Percentiles rank a stretch among this genome's conserved stretches.
phyloP scores from a whole-genome alignment of 441 rosid species.

The Bocquillonia castaneifolia region DNA sequence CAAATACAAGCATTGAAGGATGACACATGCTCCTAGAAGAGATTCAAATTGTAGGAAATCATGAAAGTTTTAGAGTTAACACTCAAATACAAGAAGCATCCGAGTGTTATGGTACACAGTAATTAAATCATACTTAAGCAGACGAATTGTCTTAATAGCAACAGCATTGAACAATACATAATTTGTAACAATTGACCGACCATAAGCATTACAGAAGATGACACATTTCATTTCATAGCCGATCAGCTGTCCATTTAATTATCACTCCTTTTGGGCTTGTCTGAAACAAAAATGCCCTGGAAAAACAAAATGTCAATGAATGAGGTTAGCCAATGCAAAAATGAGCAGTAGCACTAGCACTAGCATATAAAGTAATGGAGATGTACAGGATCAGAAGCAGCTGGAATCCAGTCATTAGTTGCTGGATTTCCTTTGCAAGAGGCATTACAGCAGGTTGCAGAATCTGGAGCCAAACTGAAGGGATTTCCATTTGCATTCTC shows the following conservation, averaged over 20 bases:
- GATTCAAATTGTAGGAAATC: too few species aligned
- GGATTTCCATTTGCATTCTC: constrained; percentile 29
- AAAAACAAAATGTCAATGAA: not conserved
- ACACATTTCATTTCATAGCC: not conserved
- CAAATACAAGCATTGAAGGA: too few species aligned
- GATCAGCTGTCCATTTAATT: constrained; percentile 23
- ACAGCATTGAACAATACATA: not conserved
- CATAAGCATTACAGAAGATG: not conserved
- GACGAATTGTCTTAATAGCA: not conserved
- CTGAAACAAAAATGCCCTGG: constrained; percentile 40
- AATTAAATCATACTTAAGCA: not conserved
- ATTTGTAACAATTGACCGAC: not conserved
- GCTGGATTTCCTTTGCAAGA: constrained; percentile 63
- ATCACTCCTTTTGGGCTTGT: constrained; percentile 60
- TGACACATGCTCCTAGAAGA: too few species aligned
- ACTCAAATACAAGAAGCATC: not conserved
- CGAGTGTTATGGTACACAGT: not conserved
- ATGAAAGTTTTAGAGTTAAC: too few species aligned
- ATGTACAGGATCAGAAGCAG: constrained; percentile 31
- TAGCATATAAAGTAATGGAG: not conserved
- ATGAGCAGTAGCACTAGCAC: too few species aligned
- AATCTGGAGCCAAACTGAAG: constrained; percentile 36
- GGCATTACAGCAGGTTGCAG: constrained; percentile 21
- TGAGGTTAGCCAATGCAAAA: too few species aligned
- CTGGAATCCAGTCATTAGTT: constrained; percentile 66